A percentile compares a stretch with the other conserved stretches of the same genome.
phyloP scores from a whole-genome alignment of 345 rosid genomes.

The Eucalyptus grandis region DNA sequence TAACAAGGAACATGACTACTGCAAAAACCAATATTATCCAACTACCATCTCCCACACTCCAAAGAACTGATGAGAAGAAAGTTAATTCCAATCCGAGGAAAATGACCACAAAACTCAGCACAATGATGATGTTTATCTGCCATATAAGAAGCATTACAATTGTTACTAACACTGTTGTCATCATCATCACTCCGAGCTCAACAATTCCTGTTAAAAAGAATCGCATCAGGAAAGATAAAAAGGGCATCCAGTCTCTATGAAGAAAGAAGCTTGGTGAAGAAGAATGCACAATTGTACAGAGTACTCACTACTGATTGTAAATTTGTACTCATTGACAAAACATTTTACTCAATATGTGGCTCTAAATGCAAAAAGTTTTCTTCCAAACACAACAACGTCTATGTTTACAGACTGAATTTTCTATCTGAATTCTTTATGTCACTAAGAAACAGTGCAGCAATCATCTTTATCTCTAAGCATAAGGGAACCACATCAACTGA shows the following conservation, averaged over 20 bases:
- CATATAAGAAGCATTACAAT: constrained; percentile 98
- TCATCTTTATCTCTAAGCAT: neutral
- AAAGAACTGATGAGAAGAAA: constrained; percentile 83
- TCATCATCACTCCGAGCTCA: constrained; percentile 99
- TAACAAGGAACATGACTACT: constrained; percentile 71
- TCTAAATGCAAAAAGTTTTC: neutral
- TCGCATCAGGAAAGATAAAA: constrained; percentile 1
- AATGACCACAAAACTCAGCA: constrained; percentile 47
- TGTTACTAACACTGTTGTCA: constrained; percentile 85
- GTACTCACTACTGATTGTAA: neutral
- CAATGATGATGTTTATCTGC: constrained; percentile 87
- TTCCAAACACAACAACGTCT: neutral
- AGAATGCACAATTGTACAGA: neutral
- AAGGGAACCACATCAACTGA: neutral
- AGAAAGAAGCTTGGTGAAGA: neutral
- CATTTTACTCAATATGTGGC: neutral
- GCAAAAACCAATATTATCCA: constrained; percentile 93
- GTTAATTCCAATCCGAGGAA: constrained; percentile 80
- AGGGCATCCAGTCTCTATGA: neutral
- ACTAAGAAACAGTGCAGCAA: neutral
- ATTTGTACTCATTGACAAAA: neutral
- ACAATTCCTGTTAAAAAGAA: constrained; percentile 65
- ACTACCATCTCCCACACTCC: constrained; percentile 82
- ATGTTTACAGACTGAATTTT: neutral
- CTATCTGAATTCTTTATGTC: neutral